Conservation (phyloP, 2,329 filamentous ascomycete genomes). For the Hypoxylon sp. region DNA sequence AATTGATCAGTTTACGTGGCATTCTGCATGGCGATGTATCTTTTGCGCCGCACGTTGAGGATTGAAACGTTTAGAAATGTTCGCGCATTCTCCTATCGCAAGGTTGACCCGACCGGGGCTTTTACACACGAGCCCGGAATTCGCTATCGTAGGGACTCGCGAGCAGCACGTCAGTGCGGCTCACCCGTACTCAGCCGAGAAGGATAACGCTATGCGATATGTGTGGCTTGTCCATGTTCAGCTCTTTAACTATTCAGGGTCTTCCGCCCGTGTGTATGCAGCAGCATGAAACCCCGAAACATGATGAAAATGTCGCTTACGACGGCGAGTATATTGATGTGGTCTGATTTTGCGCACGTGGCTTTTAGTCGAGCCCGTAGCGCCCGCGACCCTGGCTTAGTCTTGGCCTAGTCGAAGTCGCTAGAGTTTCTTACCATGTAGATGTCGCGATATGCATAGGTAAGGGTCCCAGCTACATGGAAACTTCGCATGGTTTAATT, state of each 20-base stretch:
- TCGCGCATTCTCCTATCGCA: slow-evolving; percentile 21
- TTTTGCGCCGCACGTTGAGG: slow-evolving; percentile 4
- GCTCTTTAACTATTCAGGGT: slow-evolving; percentile 5
- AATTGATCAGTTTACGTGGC: slow-evolving; percentile 9
- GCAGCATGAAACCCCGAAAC: slow-evolving; percentile 16
- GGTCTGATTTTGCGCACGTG: slow-evolving; percentile 33
- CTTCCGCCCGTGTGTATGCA: slow-evolving; percentile 3
- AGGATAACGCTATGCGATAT: slow-evolving; percentile 12
- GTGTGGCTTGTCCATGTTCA: slow-evolving; percentile 11
- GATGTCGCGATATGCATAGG: neutral
- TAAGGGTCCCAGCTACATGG: neutral
- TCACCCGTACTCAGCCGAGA: slow-evolving; percentile 27
- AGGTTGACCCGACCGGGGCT: slow-evolving; percentile 20
- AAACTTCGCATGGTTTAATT: slow-evolving; percentile 7
- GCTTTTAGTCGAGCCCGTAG: slow-evolving; percentile 14
- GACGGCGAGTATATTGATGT: slow-evolving; percentile 11
- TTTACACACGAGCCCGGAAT: slow-evolving; percentile 6
- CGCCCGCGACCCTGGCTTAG: slow-evolving; percentile 1
- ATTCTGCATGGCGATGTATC: neutral
- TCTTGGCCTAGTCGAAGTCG: neutral
- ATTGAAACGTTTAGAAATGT: slow-evolving; percentile 35
- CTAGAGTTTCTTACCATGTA: neutral
- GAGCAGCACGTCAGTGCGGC: slow-evolving; percentile 23
- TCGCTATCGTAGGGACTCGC: slow-evolving; percentile 13
- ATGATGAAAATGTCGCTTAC: slow-evolving; percentile 23